Conservation (phyloP, 257 asterid genomes). For the Solanum dulcamara region DNA sequence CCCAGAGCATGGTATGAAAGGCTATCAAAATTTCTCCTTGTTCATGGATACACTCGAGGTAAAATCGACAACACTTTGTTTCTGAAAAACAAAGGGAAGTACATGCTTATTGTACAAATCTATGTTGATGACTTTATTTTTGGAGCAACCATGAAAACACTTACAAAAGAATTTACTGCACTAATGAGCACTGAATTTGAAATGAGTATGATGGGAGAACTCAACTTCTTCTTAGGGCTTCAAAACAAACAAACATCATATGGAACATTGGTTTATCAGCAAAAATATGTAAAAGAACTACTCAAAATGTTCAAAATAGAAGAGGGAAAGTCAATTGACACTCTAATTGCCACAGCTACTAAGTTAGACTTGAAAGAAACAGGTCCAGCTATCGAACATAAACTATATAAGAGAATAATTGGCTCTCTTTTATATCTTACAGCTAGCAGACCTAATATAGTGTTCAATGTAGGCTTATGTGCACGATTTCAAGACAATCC, state of each 20-base stretch:
- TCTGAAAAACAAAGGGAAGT: too few relatives aligned
- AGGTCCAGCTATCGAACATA: background rate
- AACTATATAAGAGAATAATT: too few relatives aligned
- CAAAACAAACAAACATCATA: too few relatives aligned
- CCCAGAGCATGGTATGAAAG: background rate
- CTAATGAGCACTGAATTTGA: background rate
- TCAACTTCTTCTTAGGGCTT: background rate
- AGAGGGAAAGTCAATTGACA: background rate
- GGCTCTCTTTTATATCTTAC: background rate
- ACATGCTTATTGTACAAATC: background rate
- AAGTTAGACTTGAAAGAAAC: background rate
- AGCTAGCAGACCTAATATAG: background rate
- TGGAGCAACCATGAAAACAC: background rate
- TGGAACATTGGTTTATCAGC: background rate
- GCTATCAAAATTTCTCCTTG: background rate
- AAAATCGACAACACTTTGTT: too few relatives aligned
- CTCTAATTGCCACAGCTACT: background rate
- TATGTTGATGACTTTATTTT: too few relatives aligned
- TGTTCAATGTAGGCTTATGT: background rate
- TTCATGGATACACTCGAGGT: background rate
- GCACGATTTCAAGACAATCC: background rate
- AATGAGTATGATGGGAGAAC: background rate
- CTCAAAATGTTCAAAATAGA: too few relatives aligned
- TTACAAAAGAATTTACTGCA: background rate
- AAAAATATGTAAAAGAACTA: too few relatives aligned